Conservation (phyloP, 2,329 filamentous ascomycete genomes). For the Fusarium paranaense region DNA sequence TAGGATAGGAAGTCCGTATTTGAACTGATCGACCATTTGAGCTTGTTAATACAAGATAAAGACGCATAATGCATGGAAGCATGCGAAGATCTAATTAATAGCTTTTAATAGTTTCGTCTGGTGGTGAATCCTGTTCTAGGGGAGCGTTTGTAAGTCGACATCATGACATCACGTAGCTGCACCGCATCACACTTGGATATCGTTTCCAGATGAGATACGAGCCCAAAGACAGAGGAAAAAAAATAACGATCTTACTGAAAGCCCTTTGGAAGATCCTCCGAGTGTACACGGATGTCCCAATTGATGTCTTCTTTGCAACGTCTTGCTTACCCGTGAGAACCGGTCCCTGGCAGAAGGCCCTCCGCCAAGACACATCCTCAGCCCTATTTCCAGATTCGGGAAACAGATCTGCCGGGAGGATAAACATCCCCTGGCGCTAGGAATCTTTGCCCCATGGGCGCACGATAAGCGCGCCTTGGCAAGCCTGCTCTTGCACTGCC, state of each 20-base stretch:
- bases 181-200: not conserved
- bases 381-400: conserved; percentile 12
- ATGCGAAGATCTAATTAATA: not conserved
- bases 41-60: not conserved
- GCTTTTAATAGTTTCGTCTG: not conserved
- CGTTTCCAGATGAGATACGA: not conserved
- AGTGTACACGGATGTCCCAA: not conserved
- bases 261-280: not conserved
- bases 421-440: not conserved
- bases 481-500: not conserved
- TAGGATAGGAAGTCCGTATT: not conserved
- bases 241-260: not conserved
- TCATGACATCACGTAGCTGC: not conserved
- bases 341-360: not conserved
- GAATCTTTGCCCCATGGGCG: not conserved
- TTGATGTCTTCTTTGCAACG: not conserved
- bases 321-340: not conserved
- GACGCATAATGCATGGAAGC: not conserved
- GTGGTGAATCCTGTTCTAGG: not conserved
- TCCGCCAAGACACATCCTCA: conserved; percentile 11
- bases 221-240: not conserved
- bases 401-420: not conserved
- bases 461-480: not conserved
- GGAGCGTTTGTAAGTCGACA: not conserved
- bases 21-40: not conserved